Base-by-base conservation (phyloP, 108 stramenopile genomes). In the Skeletonema grethae region DNA sequence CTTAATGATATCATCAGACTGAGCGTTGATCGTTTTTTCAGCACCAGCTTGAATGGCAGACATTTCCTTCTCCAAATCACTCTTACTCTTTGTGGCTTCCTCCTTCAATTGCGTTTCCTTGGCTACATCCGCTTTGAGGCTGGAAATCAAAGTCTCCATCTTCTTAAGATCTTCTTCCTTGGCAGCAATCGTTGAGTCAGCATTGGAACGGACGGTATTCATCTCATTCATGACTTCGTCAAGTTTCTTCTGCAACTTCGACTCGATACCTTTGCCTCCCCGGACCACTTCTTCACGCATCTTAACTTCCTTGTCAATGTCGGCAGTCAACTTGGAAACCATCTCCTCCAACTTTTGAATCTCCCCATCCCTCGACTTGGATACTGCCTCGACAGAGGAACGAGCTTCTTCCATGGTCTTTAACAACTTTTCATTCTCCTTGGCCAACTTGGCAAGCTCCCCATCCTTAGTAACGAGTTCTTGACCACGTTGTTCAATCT, bases 381-480 rank as follows among this genome's bases (percentile, higher is more conserved):
- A 30, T 28, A 50, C 12, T 18, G 18, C 16, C 16, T 48, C 46
- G 16, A 48, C 46, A 6, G 46, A 48, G 16, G 46, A 48, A 18
- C 46, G 46, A 48, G 46, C 46, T 48, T 48, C 5, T 7, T 48
- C 50, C 65, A 72, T 63, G 18, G 61, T 46, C 61, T 72, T 61
- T 16, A 46, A 34, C 18, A 67, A 36, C 15, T 46, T 25, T 48
- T 72, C 53, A 25, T 65, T 41, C 31, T 72, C 72, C 3, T 55
- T 31, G 50, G 69, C 59, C 72, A 80, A 62, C 53, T 68, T 56
- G 55, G 68, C 72, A 12, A 67, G 65, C 36, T 67, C 25, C 3
- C 16, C 18, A 25, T 80, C 79, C 68, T 80, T 80, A 18, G n/a
- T 69, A 29, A 73, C 61, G 4, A 80, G 63, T 3, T 65, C 57